phyloP scores from a whole-genome alignment of 305 asterid species.

The Coffea humblotiana region DNA sequence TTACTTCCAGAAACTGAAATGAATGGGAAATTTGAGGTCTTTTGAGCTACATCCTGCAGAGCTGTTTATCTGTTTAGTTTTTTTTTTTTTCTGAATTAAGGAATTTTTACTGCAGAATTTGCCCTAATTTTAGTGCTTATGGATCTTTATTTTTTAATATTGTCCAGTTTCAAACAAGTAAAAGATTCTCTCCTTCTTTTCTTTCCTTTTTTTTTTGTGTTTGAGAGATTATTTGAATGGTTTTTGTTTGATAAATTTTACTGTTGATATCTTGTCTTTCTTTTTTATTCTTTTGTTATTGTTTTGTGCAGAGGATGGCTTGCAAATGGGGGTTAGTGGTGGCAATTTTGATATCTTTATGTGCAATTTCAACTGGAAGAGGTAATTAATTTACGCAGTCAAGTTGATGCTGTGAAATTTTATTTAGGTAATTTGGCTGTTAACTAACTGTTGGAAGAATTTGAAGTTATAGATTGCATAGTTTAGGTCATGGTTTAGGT shows the following conservation, averaged over 20 bases:
- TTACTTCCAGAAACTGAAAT: neutral
- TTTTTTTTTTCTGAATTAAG: neutral
- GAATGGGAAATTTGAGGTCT: neutral
- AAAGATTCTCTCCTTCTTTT: no score
- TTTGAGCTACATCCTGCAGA: neutral
- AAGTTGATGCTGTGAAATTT: neutral
- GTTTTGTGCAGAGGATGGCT: conserved; percentile 24
- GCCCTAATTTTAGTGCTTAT: no score
- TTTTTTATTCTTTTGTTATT: neutral
- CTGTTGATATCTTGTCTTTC: neutral
- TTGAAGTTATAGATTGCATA: neutral
- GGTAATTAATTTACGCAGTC: conserved; percentile 18
- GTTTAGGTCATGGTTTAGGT: neutral
- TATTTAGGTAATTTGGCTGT: neutral
- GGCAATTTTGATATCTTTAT: conserved; percentile 25
- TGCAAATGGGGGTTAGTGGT: conserved; percentile 27
- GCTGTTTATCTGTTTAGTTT: neutral
- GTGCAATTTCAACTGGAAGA: conserved; percentile 28
- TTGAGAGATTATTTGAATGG: neutral
- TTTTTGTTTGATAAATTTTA: neutral
- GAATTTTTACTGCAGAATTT: no score
- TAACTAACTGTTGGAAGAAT: neutral
- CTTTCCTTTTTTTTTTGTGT: neutral
- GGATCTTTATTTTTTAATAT: no score
- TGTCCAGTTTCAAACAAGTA: neutral